A percentile compares a stretch with the other conserved stretches of the same genome.
Conservation (phyloP, 1,284 basidiomycete species). For the Heterobasidion parviporum region DNA sequence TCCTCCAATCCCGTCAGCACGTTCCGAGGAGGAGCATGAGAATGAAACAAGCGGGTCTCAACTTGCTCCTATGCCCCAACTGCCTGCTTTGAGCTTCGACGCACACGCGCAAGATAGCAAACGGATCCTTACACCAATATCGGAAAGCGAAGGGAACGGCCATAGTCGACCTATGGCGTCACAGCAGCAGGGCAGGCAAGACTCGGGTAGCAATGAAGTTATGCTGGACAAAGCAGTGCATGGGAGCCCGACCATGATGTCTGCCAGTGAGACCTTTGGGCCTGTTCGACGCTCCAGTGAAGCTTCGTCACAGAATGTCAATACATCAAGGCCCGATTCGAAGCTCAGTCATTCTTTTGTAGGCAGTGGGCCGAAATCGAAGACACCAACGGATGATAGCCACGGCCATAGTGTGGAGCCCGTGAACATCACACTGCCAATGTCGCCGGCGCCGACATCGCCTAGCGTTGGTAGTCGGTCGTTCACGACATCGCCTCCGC, state of each 20-base stretch:
- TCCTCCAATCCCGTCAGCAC: conserved; percentile 16
- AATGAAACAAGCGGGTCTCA: background rate
- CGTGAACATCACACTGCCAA: background rate
- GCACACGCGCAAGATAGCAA: conserved; percentile 9
- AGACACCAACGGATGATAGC: conserved; percentile 17
- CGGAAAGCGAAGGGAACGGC: conserved; percentile 19
- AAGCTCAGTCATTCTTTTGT: conserved; percentile 18
- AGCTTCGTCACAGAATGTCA: conserved; percentile 12
- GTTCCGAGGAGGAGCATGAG: background rate
- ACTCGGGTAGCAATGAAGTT: conserved; percentile 8
- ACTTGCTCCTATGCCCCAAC: conserved; percentile 16
- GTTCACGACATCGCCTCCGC: background rate
- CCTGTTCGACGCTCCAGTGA: conserved; percentile 12
- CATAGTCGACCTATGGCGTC: background rate
- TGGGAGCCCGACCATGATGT: conserved; percentile 17
- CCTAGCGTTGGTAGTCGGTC: background rate
- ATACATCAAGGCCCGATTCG: conserved; percentile 25
- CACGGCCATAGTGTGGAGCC: conserved; percentile 7
- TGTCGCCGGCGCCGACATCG: background rate
- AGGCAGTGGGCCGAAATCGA: conserved; percentile 8
- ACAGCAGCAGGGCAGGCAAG: background rate
- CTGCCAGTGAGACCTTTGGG: background rate
- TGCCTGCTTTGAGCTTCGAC: conserved; percentile 26
- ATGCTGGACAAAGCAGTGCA: conserved; percentile 7
- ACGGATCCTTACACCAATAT: conserved; percentile 24